phyloP scores from a whole-genome alignment of 2,329 filamentous ascomycete species.

The Fusarium chuoi region DNA sequence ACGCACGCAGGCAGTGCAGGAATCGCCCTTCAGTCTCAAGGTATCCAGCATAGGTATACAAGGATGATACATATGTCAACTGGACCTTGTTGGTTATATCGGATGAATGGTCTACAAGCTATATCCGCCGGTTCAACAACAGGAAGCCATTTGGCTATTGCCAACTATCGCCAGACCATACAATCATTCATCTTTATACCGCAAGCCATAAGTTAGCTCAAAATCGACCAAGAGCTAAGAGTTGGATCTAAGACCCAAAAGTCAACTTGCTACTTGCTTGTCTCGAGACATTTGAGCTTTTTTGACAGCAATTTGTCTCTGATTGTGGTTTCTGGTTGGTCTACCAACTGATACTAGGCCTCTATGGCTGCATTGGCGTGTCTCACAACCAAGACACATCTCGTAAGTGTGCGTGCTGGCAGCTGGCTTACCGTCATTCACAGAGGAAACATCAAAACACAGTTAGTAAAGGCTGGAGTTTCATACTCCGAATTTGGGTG shows the following conservation, averaged over 20 bases:
- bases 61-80: neutral
- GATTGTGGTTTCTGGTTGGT: neutral
- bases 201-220: neutral
- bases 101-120: neutral
- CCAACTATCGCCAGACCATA: neutral
- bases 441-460: neutral
- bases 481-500: slow-evolving; percentile 27
- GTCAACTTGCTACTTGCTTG: neutral
- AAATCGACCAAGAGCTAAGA: neutral
- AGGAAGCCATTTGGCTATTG: neutral
- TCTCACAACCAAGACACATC: slow-evolving; percentile 23
- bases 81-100: neutral
- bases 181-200: neutral
- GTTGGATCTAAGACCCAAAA: slow-evolving; percentile 4
- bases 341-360: neutral
- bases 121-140: neutral
- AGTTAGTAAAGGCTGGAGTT: slow-evolving; percentile 16
- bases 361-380: slow-evolving; percentile 24
- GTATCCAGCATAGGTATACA: neutral
- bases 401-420: slow-evolving; percentile 12
- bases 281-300: slow-evolving; percentile 18
- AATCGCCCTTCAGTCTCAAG: neutral
- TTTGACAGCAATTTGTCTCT: slow-evolving; percentile 22
- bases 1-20: slow-evolving; percentile 11
- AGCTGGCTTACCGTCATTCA: neutral